Base-by-base conservation (phyloP, 2,329 filamentous ascomycete genomes). In the Beauveria medogensis region DNA sequence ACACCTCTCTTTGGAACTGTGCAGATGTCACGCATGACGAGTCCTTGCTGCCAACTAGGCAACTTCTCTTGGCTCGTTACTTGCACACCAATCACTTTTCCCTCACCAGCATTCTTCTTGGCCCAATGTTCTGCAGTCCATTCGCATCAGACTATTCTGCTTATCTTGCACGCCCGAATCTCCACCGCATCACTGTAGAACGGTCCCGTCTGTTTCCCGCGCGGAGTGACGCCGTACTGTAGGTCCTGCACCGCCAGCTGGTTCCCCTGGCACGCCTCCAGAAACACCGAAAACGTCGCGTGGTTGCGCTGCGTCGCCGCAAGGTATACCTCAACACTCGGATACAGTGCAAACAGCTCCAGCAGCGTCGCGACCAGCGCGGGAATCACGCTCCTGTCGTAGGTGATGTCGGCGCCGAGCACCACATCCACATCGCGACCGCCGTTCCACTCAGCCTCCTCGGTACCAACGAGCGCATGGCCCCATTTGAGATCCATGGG, bases 341-440 rank as follows among this genome's bases (percentile, higher is more conserved):
- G 80, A 64, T 84, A 83, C 59, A 85, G 68, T 2, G 76, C 75
- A 54, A 89, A 82, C 14, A 91, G 74, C 55, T 87, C 81, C 37
- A 79, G 74, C 56, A 92, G 71, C 3, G 89, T 91, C 3, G 78
- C 80, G 3, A 90, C 78, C 26, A 93, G 77, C 1, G 83, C 76
- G 0, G 85, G 82, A 55, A 89, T 85, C 47, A 83, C 79, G 41
- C 77, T 76, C 63, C 78, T 78, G 69, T 93, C 89, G 71, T 92
- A 93, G 1, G 88, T 92, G 72, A 93, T 82, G 70, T 93, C 90
- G 40, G 90, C 88, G 4, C 89, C 90, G 30, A 93, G 73, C 2
- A 92, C 80, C 5, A 90, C 73, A 70, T 92, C 87, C 50, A 84
- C 70, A 2, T 69, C 66, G 5, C 69, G 68, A 20, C 77, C 77